Percentiles rank a stretch among this genome's conserved stretches.
Evolutionary conservation across 116 monocot genomes (phyloP).

Genomic region (Papilionanthe hybrid): DNA sequence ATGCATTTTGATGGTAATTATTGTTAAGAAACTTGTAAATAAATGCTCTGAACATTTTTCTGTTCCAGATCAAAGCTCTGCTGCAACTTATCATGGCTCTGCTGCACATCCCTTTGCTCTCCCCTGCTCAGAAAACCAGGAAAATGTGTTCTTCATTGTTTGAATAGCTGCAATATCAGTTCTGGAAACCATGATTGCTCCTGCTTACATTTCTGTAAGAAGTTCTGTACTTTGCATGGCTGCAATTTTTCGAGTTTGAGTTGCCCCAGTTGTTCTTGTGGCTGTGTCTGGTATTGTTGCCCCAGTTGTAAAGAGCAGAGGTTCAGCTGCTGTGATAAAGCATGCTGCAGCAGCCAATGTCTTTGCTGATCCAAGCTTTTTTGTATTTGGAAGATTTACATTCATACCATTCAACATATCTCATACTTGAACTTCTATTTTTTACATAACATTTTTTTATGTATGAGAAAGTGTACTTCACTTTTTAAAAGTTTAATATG

Average conservation of each 20-base stretch:
- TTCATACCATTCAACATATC: too few species aligned
- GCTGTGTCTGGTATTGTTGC: conserved; percentile 8
- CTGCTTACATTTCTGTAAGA: neutral
- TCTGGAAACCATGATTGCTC: neutral
- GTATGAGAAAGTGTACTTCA: too few species aligned
- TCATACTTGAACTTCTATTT: too few species aligned
- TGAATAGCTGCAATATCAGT: neutral
- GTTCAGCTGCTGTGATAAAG: neutral
- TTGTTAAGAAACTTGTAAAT: neutral
- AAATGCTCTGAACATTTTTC: too few species aligned
- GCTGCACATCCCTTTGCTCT: conserved; percentile 4
- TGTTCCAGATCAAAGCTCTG: neutral
- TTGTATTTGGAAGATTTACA: too few species aligned
- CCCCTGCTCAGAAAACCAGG: neutral
- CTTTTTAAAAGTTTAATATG: too few species aligned
- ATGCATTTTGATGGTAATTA: neutral
- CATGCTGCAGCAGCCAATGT: conserved; percentile 11
- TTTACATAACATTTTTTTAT: too few species aligned
- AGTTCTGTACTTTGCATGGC: neutral
- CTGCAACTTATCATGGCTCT: conserved; percentile 11
- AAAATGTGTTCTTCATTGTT: neutral
- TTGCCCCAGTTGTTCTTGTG: conserved; percentile 7
- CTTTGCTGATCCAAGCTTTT: neutral
- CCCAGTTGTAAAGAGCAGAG: neutral
- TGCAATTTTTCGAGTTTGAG: neutral